Conservation (phyloP, 148 eudicot genomes). For the Tetragonia tetragonoides region DNA sequence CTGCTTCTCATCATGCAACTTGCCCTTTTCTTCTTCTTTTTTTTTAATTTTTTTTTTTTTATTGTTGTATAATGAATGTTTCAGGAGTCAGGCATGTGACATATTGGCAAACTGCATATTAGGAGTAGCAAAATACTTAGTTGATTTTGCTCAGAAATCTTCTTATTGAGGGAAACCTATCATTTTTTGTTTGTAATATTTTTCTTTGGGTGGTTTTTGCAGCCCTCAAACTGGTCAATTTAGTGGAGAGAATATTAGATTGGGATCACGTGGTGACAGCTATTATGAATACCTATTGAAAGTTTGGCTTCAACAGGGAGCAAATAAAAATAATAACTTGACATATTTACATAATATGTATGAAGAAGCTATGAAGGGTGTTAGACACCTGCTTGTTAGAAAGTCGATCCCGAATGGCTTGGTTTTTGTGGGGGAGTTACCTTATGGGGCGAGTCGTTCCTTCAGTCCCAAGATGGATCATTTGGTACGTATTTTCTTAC, state of each 20-base stretch:
- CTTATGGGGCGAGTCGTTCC: conserved; percentile 59
- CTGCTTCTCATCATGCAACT: not conserved
- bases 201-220: conserved; percentile 25
- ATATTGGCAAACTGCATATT: not conserved
- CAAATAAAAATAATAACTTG: conserved; percentile 40
- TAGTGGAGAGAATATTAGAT: conserved; percentile 77
- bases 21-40: not conserved
- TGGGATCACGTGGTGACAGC: conserved; percentile 99
- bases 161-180: not conserved
- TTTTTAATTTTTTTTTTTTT: too few relatives aligned
- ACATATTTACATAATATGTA: conserved; percentile 81
- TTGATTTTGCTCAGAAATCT: not conserved
- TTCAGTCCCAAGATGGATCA: conserved; percentile 99
- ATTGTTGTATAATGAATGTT: not conserved
- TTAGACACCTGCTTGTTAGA: conserved; percentile 74
- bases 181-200: not conserved
- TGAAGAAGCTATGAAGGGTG: conserved; percentile 93
- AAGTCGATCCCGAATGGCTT: conserved; percentile 75
- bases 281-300: conserved; percentile 93
- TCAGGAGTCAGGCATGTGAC: not conserved
- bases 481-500: conserved; percentile 49
- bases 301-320: conserved; percentile 86
- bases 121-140: not conserved
- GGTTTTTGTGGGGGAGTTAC: conserved; percentile 91
- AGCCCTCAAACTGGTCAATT: conserved; percentile 87